Conservation (phyloP, 805 yeast genomes). For the Wickerhamomyces subpelliculosus region DNA sequence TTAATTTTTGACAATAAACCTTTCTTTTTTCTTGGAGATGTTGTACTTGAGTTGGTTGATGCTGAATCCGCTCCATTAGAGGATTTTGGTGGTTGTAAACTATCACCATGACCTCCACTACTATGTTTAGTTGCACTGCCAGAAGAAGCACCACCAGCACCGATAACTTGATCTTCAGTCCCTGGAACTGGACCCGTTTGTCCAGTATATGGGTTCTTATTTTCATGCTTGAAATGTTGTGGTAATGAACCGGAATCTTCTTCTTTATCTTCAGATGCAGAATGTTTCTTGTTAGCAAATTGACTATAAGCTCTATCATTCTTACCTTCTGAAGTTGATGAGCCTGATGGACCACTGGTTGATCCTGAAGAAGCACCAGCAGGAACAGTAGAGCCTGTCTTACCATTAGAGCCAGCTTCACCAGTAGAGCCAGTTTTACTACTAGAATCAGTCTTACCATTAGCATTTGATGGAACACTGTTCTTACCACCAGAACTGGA, state of each 20-base stretch:
- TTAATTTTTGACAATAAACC: neutral
- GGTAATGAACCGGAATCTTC: slow-evolving; percentile 1
- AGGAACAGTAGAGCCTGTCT: neutral
- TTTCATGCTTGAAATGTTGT: slow-evolving; percentile 2
- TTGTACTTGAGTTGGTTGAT: slow-evolving; percentile 1
- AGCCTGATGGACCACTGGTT: neutral
- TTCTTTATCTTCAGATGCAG: neutral
- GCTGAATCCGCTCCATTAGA: slow-evolving; percentile 6
- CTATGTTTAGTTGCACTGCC: neutral
- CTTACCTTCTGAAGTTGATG: neutral
- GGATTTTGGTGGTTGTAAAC: slow-evolving; percentile 13
- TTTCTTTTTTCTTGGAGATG: slow-evolving; percentile 10
- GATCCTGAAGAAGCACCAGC: neutral
- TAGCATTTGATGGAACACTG: neutral
- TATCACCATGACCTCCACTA: slow-evolving; percentile 2
- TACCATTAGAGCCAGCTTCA: neutral
- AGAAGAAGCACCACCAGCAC: neutral
- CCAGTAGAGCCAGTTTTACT: no score
- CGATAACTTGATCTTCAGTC: neutral
- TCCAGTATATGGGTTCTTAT: slow-evolving; percentile 3
- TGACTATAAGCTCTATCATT: slow-evolving; percentile 3
- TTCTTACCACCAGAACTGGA: neutral
- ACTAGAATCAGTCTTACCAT: no score
- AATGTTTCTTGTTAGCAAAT: slow-evolving; percentile 1
- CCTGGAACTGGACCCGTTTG: slow-evolving; percentile 3